Evolutionary conservation across 2,329 filamentous ascomycete genomes (phyloP), one percentile per base, ranked within the genome.

Genomic region (Ophiocordyceps camponoti-floridani): DNA sequence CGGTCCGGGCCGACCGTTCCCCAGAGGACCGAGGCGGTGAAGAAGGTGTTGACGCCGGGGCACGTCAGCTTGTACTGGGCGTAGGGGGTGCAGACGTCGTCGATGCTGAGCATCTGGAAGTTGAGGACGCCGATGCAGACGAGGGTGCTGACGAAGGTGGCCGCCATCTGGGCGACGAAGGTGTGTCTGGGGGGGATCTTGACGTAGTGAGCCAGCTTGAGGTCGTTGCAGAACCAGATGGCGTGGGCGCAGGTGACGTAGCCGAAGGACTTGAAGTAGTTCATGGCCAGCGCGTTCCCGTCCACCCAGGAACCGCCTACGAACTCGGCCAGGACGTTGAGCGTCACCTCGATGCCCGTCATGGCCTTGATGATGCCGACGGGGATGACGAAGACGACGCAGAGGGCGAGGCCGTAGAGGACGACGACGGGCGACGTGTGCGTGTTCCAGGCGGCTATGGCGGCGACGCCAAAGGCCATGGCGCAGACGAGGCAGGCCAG

Each of bases 101-200:
- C 53, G 42, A 75, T 73, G 48, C 64, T 55, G 40, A 61, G 63
- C 58, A 73, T 63, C 53, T 72, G 68, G 53, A 67, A 69, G 48
- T 67, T 66, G 43, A 68, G 54, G 1, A 73, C 65, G 13, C 64
- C 68, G 4, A 67, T 65, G 48, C 66, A 69, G 40, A 73, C 64
- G 42, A 74, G 60, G 1, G 67, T 72, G 43, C 68, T 70, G 18
- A 73, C 57, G 19, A 77, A 60, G 2, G 72, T 78, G 31, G 73
- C 72, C 10, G 71, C 60, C 53, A 78, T 72, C 56, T 79, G 75
- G 1, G 73, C 73, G 19, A 63, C 58, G 50, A 79, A 79, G 4
- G 74, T 72, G 30, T 75, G 67, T 13, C 70, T 67, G 0, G 75
- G 75, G 5, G 75, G 73, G 16, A 79, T 14, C 35, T 77, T 77